Evolutionary conservation across 164 flowering plant genomes (phyloP), one percentile per base, ranked within the genome.

Genomic region (Aristolochia californica): DNA sequence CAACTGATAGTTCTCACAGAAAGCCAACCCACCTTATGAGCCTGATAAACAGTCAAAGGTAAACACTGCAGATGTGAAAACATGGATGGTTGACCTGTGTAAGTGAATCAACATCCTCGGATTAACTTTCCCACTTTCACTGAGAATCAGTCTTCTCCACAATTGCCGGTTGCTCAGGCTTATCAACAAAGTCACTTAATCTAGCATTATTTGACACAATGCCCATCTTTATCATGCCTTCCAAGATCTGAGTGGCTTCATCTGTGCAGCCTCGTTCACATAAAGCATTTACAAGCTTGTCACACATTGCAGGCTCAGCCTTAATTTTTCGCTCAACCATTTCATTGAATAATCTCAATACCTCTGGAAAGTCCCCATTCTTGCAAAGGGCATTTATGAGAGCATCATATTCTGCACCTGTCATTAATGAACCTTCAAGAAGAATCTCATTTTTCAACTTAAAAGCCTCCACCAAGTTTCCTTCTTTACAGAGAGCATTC

Each of bases 381-480:
- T 60, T 56, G 57, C 72, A 67, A 21, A 75, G 68, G 27, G 70
- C 60, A 49, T 55, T 53, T 54, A 76, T 38, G 10, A 82, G 58
- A 18, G 66, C 67, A 55, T 69, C 70, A 55, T 70, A 69, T 10
- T 54, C 58, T 22, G 26, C 51, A 44, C 50, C 48, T 48, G 45
- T 73, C 59, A 74, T 16, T 22, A 38, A 23, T 8, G 75, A 43
- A 40, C 76, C 83, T 57, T 74, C 78, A 13, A 45, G 62, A 48
- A 74, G 40, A 18, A 79, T 58, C 64, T 82, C 80, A 68, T 80
- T 69, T 66, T 60, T 60, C 57, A 77, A 17, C 68, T 65, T 69
- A 40, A 76, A 66, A 15, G 79, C 81, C 61, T 75, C 66, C n/a
- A 61, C 25, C 63, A 69, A 60, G 54, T 73, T 68, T 22, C 77